These are phyloP conservation scores for Hypoxylon subgilvum DNA, from an alignment of 495 filamentous ascomycete genomes.

Conservation along the genomic window DNA sequence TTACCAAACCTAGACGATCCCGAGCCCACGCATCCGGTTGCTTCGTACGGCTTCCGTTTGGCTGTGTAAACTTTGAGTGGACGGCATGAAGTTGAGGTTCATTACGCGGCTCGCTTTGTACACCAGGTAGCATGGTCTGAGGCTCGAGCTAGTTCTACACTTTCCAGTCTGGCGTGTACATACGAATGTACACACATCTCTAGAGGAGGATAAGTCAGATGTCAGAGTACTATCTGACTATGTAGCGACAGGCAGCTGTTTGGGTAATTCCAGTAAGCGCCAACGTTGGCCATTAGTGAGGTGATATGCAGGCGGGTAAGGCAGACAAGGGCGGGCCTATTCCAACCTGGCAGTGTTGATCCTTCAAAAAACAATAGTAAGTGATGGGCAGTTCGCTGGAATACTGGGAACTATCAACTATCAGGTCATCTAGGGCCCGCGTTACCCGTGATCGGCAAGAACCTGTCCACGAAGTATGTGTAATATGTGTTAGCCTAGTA, in stretches of 20 bases:
- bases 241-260: neutral
- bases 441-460: conserved; percentile 7
- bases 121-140: neutral
- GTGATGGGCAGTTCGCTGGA: too few relatives aligned
- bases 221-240: neutral
- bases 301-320: conserved; percentile 28
- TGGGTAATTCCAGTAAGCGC: conserved; percentile 1
- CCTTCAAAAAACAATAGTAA: conserved; percentile 3
- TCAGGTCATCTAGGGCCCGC: neutral
- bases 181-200: neutral
- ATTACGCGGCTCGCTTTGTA: conserved; percentile 7
- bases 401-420: too few relatives aligned
- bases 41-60: conserved; percentile 3
- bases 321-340: too few relatives aligned
- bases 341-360: conserved; percentile 25
- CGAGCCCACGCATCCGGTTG: conserved; percentile 13
- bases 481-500: too few relatives aligned
- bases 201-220: neutral
- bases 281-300: conserved; percentile 19
- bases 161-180: neutral
- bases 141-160: neutral
- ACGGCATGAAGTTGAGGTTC: conserved; percentile 4
- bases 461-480: too few relatives aligned
- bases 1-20: conserved; percentile 2
- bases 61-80: conserved; percentile 4